These are phyloP conservation scores for Deuterostichococcus epilithicus DNA, from an alignment of 139 green algal species.

Conservation along the genomic window DNA sequence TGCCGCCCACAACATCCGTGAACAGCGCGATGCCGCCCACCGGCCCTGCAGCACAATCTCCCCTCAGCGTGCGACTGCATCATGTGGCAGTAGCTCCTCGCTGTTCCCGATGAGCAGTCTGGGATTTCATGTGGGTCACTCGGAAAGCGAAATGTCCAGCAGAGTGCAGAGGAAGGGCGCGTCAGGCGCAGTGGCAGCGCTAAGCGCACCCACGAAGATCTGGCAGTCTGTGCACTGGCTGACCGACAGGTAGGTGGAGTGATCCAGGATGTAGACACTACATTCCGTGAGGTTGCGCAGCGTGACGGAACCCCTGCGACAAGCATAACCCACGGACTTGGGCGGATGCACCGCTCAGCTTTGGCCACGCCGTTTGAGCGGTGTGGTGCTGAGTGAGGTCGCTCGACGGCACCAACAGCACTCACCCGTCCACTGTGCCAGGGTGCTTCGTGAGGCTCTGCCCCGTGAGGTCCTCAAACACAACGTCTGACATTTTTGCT, in stretches of 20 bases:
- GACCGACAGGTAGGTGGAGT: constrained; percentile 47
- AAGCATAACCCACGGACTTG: not conserved
- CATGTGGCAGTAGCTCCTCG: too few species aligned
- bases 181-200: not conserved
- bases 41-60: constrained; percentile 48
- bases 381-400: too few species aligned
- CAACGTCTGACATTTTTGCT: constrained; percentile 20
- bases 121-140: not conserved
- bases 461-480: constrained; percentile 31
- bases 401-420: not conserved
- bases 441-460: constrained; percentile 42
- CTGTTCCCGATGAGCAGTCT: too few species aligned
- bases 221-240: constrained; percentile 43
- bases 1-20: constrained; percentile 23
- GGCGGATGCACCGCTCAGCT: not conserved
- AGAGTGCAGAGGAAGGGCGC: not conserved
- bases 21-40: constrained; percentile 54
- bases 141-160: not conserved
- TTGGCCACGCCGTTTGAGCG: not conserved
- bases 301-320: constrained; percentile 34
- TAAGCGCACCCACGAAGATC: constrained; percentile 50
- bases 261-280: constrained; percentile 56
- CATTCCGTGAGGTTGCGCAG: constrained; percentile 38
- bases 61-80: too few species aligned
- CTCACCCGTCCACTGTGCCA: constrained; percentile 47